Conservation (phyloP, 495 filamentous ascomycete species). For the Penicillium silybi region DNA sequence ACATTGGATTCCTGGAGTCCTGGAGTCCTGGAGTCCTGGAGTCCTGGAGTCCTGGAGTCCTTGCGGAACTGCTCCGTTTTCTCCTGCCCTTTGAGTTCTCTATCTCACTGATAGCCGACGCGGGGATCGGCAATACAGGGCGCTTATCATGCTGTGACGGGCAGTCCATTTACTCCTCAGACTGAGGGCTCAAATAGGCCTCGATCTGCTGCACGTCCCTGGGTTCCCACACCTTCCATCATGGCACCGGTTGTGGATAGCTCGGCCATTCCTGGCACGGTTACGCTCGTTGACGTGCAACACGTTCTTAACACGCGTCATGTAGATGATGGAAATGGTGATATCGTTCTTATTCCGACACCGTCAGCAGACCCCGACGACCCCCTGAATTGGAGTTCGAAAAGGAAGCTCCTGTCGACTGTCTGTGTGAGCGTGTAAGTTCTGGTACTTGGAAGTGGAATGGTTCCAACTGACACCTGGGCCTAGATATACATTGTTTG, state of each 20-base stretch:
- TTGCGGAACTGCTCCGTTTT: conserved; percentile 1
- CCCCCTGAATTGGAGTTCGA: conserved; percentile 58
- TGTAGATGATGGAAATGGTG: conserved; percentile 34
- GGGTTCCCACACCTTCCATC: not conserved
- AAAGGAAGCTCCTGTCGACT: conserved; percentile 52
- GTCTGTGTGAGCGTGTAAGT: conserved; percentile 43
- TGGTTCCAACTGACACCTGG: not conserved
- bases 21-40: not conserved
- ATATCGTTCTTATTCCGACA: conserved; percentile 57
- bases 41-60: not conserved
- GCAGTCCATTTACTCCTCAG: not conserved
- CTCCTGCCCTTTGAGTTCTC: not conserved
- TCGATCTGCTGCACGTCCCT: not conserved
- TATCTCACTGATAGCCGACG: not conserved
- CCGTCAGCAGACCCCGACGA: conserved; percentile 58
- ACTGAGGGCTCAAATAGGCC: too few relatives aligned
- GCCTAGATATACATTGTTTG: conserved; percentile 51
- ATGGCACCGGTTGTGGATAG: conserved; percentile 38
- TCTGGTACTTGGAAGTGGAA: not conserved
- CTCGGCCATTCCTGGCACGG: conserved; percentile 49
- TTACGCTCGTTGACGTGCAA: conserved; percentile 52
- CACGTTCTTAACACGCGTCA: conserved; percentile 44
- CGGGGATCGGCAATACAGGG: not conserved
- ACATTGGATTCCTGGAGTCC: not conserved
- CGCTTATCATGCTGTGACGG: not conserved